Base-by-base conservation (phyloP, 176 grass and related monocot genomes). In the Microstegium vimineum region DNA sequence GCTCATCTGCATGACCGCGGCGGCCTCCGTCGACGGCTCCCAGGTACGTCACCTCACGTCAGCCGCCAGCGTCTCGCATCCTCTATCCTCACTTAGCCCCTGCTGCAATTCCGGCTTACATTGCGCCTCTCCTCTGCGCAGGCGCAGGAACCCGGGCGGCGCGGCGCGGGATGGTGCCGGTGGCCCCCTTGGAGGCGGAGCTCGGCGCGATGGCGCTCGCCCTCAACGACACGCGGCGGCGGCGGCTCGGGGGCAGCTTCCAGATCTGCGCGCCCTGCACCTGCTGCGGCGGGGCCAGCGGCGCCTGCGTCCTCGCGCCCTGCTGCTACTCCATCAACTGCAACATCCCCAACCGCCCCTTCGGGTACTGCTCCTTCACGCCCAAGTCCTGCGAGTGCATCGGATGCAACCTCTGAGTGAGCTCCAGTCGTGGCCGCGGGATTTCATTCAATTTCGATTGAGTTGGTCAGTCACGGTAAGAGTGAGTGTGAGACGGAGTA, bases 261-360 rank as follows among this genome's bases (percentile, higher is more conserved):
- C 92, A 89, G 92, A 77, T 97, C 67, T 97, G 95, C 70, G 92
- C 95, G 64, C 92, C 90, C 66, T 97, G 95, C 86, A 97, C 92
- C 41, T 97, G 95, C 86, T 97, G 95, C 73, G 92, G 90, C 13
- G 88, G 92, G 14, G 23, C 90, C 35, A 82, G 76, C 51, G 90
- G 86, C 76, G 78, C 81, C 65, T 97, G 95, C 88, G 51, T 91
- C 16, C 92, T 92, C 84, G 85, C 92, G 28, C 95, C 95, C 25
- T 97, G 95, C 85, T 97, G 95, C 90, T 97, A 97, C 86, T 72
- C 95, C 71, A 97, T 97, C 95, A 94, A 97, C 83, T 97, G 95
- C 88, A 97, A 94, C 88, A 92, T 97, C 30, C 95, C 95, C 83
- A 97, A 97, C 82, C 86, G 92, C 41, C 95, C 95, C 54, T 97